Percentiles rank a stretch among this genome's conserved stretches.
Evolutionary conservation across 177 flowering plant species (phyloP).

Genomic region (Vitis hybrid): DNA sequence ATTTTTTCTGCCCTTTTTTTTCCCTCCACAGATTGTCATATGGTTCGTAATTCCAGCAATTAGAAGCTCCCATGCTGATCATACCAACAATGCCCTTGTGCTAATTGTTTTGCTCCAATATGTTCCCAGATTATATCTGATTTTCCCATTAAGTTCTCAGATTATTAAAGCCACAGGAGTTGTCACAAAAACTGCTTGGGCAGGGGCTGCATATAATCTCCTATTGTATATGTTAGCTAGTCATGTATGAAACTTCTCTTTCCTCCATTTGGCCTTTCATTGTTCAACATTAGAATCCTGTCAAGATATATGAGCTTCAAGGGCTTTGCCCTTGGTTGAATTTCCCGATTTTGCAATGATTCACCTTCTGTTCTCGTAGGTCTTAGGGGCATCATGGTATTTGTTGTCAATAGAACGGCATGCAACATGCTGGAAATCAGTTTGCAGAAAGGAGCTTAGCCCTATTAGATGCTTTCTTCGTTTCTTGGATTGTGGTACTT

Average conservation of each 20-base stretch:
- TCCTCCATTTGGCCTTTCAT: neutral
- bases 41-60: slow-evolving; percentile 59
- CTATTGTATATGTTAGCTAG: slow-evolving; percentile 63
- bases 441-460: slow-evolving; percentile 27
- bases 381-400: slow-evolving; percentile 53
- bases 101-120: slow-evolving; percentile 59
- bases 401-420: slow-evolving; percentile 42
- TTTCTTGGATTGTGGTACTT: slow-evolving; percentile 33
- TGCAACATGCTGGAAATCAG: slow-evolving; percentile 46
- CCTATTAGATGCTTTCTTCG: slow-evolving; percentile 24
- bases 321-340: neutral
- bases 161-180: slow-evolving; percentile 64
- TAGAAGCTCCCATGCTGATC: slow-evolving; percentile 43
- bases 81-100: slow-evolving; percentile 49
- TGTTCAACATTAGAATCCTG: too few relatives aligned
- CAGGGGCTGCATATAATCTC: slow-evolving; percentile 72
- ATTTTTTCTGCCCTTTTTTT: neutral
- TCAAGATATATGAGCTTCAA: neutral
- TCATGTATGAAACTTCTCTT: slow-evolving; percentile 39
- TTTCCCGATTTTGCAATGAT: neutral
- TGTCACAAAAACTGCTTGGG: slow-evolving; percentile 69
- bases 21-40: slow-evolving; percentile 44
- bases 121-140: slow-evolving; percentile 54
- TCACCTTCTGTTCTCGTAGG: slow-evolving; percentile 24
- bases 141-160: slow-evolving; percentile 59